phyloP scores from a whole-genome alignment of 768 basidiomycete genomes.

The Mycena venus region DNA sequence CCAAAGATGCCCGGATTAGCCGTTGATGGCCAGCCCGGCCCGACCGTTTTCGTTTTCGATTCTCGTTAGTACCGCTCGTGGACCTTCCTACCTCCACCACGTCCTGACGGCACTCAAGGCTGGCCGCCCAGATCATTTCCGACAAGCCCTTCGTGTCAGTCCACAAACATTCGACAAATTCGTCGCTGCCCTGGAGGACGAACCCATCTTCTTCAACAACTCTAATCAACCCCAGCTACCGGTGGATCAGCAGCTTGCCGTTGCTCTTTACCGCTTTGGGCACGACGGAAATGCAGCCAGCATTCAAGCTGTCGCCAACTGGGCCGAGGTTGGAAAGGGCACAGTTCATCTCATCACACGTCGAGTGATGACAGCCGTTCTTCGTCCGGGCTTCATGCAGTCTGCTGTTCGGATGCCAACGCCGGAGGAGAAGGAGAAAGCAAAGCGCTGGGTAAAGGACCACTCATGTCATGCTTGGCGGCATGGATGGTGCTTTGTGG shows the following conservation, averaged over 20 bases:
- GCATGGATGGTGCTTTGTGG: constrained; percentile 46
- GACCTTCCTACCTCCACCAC: no score
- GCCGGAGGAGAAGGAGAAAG: constrained; percentile 49
- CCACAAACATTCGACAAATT: not conserved
- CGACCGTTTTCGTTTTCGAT: no score
- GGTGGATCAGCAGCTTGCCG: no score
- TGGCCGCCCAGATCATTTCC: not conserved
- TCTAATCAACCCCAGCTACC: no score
- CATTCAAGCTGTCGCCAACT: constrained; percentile 45
- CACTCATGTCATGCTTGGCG: constrained; percentile 49
- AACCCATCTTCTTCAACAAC: not conserved
- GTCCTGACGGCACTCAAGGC: no score
- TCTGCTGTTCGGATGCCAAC: constrained; percentile 44
- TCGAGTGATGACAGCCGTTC: constrained; percentile 46
- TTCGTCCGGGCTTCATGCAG: constrained; percentile 38
- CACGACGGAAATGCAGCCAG: constrained; percentile 52
- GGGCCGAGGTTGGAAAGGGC: constrained; percentile 52
- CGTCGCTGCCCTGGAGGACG: not conserved
- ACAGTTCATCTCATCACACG: constrained; percentile 36
- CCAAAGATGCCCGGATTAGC: no score
- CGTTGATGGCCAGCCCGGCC: no score
- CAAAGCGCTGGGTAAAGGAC: constrained; percentile 52
- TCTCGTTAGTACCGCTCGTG: no score
- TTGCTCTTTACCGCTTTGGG: constrained; percentile 41
- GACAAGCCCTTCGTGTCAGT: not conserved